These are phyloP conservation scores for Pascua sp. DNA, from an alignment of 1,284 basidiomycete genomes.

Conservation along the genomic window DNA sequence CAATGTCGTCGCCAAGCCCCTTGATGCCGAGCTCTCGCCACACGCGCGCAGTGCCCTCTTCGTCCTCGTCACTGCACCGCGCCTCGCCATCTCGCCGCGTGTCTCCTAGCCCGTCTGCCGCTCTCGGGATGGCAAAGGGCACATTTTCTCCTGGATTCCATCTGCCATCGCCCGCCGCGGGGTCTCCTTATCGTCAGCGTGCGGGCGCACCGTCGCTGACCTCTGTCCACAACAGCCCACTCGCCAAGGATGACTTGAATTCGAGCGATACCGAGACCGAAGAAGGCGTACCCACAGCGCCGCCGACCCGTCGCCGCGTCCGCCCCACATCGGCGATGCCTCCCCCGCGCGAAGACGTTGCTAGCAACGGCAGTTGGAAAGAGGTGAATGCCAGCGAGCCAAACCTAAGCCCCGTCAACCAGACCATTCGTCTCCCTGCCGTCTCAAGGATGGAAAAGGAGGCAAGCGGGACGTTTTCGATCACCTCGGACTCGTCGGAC, in stretches of 20 bases:
- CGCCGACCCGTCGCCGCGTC: slow-evolving; percentile 4
- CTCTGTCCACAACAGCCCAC: not conserved
- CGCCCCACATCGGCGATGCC: slow-evolving; percentile 32
- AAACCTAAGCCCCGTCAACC: not conserved
- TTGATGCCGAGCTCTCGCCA: too few relatives aligned
- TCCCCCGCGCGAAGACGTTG: slow-evolving; percentile 8
- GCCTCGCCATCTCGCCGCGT: too few relatives aligned
- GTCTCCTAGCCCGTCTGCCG: too few relatives aligned
- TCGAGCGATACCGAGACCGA: slow-evolving; percentile 29
- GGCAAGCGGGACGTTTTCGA: too few relatives aligned
- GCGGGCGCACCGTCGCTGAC: not conserved
- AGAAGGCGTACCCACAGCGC: not conserved
- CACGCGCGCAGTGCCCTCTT: too few relatives aligned
- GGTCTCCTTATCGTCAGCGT: slow-evolving; percentile 32
- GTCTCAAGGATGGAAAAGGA: too few relatives aligned
- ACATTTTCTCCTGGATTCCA: slow-evolving; percentile 43
- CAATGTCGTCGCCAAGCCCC: too few relatives aligned
- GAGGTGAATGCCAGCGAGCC: slow-evolving; percentile 5
- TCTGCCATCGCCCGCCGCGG: slow-evolving; percentile 36
- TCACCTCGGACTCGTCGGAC: not conserved
- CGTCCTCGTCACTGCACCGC: too few relatives aligned
- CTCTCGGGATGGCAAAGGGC: not conserved
- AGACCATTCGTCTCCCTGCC: not conserved
- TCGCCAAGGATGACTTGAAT: not conserved
- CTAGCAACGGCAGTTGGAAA: not conserved